Evolutionary conservation across 1,284 basidiomycete genomes (phyloP), one percentile per base, ranked within the genome.

Genomic region (Cryptococcus hybrid): DNA sequence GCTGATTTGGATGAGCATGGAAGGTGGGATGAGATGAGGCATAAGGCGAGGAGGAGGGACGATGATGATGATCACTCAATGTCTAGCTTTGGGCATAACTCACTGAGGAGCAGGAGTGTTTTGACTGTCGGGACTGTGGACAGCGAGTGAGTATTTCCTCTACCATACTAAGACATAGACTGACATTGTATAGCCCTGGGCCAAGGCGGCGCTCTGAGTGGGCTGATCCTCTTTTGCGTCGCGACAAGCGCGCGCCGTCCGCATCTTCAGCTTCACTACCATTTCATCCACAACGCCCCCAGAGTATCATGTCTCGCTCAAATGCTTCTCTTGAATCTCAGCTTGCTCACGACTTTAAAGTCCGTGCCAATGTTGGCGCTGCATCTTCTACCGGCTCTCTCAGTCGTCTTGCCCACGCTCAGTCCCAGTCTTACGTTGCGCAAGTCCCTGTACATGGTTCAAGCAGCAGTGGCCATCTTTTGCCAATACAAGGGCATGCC

Each of bases 41-140:
- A 85, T 54, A 93, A 92, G 80, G 88, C 86, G 59, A 84, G 91
- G 64, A 84, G 88, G 70, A 82, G 88, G 70, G 88, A 90, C 68
- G 87, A 84, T 64, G 90, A 92, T 73, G 90, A 92, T 73, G 90
- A 92, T 74, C 89, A 90, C 75, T 92, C 90, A 45, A 88, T 89
- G 84, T 90, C 89, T 55, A 91, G 89, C 38, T 89, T 89, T 43
- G 90, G 91, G 66, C 80, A 90, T 36, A 86, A 86, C 64, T 89
- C 87, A 65, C 80, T 87, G 53, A 59, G 63, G 55, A 75, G 69
- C 54, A 58, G 74, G 24, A 73, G 72, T 61, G 62, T 68, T 7
- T 54, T 77, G 46, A 75, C 72, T 0, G 64, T 77, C 11, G 73
- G 67, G 1, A 77, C 75, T 0, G 61, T 78, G 13, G 76, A 78